Conservation (phyloP, 1,284 basidiomycete genomes). For the Bjerkandera adusta region DNA sequence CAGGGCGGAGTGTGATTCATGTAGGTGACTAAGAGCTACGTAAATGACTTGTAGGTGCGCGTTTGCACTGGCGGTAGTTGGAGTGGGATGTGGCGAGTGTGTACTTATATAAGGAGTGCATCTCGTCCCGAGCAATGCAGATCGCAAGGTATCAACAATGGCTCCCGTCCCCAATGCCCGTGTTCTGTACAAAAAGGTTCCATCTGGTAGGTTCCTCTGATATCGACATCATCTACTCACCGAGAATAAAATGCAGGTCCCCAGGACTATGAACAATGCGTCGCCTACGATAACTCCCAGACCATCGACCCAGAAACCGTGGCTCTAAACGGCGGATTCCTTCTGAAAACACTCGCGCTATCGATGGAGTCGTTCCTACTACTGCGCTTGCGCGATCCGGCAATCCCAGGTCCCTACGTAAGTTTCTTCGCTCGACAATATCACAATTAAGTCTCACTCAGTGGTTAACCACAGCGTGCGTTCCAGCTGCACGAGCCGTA, state of each 20-base stretch:
- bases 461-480: conserved; percentile 5
- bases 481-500: conserved; percentile 17
- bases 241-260: conserved; percentile 30
- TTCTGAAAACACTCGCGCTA: conserved; percentile 46
- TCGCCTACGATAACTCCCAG: conserved; percentile 44
- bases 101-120: background rate
- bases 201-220: conserved; percentile 10
- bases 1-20: no score
- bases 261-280: conserved; percentile 47
- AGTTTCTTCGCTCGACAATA: background rate
- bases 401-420: conserved; percentile 15
- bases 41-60: no score
- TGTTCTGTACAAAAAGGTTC: conserved; percentile 16
- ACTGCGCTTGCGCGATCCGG: conserved; percentile 31
- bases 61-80: no score
- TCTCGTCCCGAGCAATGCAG: background rate
- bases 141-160: no score
- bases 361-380: conserved; percentile 50
- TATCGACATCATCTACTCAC: background rate
- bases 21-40: no score
- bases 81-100: no score
- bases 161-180: conserved; percentile 18
- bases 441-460: background rate
- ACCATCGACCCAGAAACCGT: conserved; percentile 50
- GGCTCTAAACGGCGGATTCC: conserved; percentile 47